Base-by-base conservation (phyloP, 495 filamentous ascomycete genomes). In the Halenospora varia region DNA sequence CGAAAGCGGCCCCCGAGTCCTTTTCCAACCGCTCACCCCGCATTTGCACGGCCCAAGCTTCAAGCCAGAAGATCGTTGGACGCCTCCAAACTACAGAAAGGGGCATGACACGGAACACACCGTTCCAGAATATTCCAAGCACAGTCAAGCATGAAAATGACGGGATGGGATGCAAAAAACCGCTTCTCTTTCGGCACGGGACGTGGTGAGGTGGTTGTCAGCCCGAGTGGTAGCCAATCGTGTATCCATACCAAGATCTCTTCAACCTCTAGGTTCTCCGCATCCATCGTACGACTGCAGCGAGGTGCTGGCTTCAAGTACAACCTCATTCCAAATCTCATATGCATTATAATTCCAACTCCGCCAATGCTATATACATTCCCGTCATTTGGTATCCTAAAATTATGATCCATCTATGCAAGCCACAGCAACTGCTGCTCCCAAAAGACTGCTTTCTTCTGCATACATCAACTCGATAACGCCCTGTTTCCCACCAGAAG, bases 391-490 rank as follows among this genome's bases (percentile, higher is more conserved):
- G 22, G 11, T 49, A 24, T 49, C 42, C 11, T 45, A 45, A 45
- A 45, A 49, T 49, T 9, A 49, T 46, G 42, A 57, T 50, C 54
- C 52, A 45, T 56, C 59, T 26, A 77, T 64, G 61, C 76, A 80
- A 25, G 77, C 76, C 18, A 81, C 72, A 18, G 81, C 55, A 4
- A 87, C 82, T 0, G 84, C 84, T 3, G 84, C 84, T 9, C 84
- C 84, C 3, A 82, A 73, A 48, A 88, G 68, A 3, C 82, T 82
- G 60, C 81, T 84, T 70, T 88, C 83, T 40, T 77, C 70, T 8
- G 83, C 82, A 20, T 75, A 70, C 22, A 82, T 76, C 19, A 88
- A 68, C 17, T 74, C 73, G 4, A 86, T 71, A 3, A 70, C 61
- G 13, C 73, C 73, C 2, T 64, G 55, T 39, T 29, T 60, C 4